phyloP scores from a whole-genome alignment of 2,329 filamentous ascomycete genomes.

The Pseudodiploospora longispora region DNA sequence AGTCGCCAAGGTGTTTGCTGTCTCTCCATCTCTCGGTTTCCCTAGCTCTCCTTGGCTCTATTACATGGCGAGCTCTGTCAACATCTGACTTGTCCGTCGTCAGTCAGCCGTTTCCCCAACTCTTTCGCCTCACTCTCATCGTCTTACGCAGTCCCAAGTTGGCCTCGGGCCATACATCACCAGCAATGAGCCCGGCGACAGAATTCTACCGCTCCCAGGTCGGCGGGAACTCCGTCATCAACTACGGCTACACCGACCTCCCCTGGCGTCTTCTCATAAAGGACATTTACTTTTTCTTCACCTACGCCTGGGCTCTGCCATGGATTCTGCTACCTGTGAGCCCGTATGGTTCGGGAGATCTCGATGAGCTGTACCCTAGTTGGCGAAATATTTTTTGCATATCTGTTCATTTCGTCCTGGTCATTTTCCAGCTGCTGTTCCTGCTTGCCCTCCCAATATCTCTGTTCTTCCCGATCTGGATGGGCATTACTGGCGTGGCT shows the following conservation, averaged over 20 bases:
- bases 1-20: too few species aligned
- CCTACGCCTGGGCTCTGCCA: constrained; percentile 48
- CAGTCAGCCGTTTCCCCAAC: too few species aligned
- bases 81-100: too few species aligned
- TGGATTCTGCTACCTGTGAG: constrained; percentile 52
- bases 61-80: too few species aligned
- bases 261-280: constrained; percentile 42
- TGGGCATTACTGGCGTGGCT: constrained; percentile 28
- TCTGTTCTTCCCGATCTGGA: constrained; percentile 41
- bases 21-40: too few species aligned
- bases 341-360: constrained; percentile 41
- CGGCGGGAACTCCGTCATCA: constrained; percentile 48
- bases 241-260: constrained; percentile 52
- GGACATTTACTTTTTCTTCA: constrained; percentile 49
- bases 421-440: constrained; percentile 52
- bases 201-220: constrained; percentile 52
- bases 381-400: constrained; percentile 49
- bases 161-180: too few species aligned
- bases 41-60: too few species aligned
- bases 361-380: constrained; percentile 59
- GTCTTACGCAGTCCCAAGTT: too few species aligned
- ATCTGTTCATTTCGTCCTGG: constrained; percentile 48
- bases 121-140: too few species aligned
- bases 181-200: constrained; percentile 26
- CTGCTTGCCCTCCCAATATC: constrained; percentile 48